phyloP scores from a whole-genome alignment of 192 early-diverging fungal species.

The Coemansia aciculifera region DNA sequence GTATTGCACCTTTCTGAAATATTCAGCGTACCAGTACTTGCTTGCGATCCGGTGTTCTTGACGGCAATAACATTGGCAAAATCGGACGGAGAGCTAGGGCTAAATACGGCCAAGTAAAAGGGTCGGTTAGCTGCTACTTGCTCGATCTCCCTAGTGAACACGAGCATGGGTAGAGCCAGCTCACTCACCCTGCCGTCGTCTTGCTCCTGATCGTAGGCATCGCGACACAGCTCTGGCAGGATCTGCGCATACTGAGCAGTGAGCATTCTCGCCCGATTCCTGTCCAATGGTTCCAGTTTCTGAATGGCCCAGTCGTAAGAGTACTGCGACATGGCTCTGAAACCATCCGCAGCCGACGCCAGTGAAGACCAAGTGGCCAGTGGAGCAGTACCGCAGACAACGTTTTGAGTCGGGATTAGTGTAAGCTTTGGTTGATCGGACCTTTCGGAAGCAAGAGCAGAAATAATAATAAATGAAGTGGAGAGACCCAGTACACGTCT shows the following conservation, averaged over 20 bases:
- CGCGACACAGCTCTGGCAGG: constrained; percentile 25
- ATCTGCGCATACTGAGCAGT: constrained; percentile 54
- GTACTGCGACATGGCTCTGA: constrained; percentile 14
- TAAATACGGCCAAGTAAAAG: constrained; percentile 40
- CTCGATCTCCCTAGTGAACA: constrained; percentile 27
- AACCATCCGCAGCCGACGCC: constrained; percentile 6
- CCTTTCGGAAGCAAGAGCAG: neutral
- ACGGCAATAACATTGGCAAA: constrained; percentile 48
- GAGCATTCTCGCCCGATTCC: constrained; percentile 37
- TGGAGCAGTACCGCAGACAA: constrained; percentile 37
- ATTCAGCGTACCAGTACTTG: neutral
- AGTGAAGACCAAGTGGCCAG: constrained; percentile 29
- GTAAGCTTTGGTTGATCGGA: neutral
- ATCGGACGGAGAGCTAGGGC: constrained; percentile 8
- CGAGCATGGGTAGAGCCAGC: constrained; percentile 35
- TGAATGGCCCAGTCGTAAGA: constrained; percentile 35
- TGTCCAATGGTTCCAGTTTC: constrained; percentile 27
- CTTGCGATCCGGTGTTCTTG: neutral
- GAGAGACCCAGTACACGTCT: constrained; percentile 31
- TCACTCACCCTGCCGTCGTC: neutral
- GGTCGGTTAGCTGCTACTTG: constrained; percentile 3
- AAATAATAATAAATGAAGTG: constrained; percentile 40
- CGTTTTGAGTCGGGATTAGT: constrained; percentile 4
- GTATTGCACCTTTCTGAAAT: constrained; percentile 4
- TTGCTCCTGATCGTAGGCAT: neutral